These are phyloP conservation scores for Geranium brycei DNA, from an alignment of 345 rosid genomes.

Conservation along the genomic window DNA sequence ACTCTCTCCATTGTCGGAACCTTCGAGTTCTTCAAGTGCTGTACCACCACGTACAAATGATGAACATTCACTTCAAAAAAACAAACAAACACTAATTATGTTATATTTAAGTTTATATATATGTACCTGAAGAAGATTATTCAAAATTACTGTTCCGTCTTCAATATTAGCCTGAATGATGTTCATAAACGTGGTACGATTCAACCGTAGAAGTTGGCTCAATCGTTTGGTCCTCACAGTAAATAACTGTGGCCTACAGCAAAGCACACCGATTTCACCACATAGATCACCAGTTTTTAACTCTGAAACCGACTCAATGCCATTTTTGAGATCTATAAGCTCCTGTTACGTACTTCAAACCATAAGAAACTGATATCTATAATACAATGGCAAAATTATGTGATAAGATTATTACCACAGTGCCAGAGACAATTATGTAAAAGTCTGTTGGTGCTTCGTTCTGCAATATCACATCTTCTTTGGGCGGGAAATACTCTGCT, in stretches of 20 bases:
- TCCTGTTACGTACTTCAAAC: constrained; percentile 30
- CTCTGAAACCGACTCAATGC: constrained; percentile 55
- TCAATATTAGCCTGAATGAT: constrained; percentile 85
- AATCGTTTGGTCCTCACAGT: constrained; percentile 81
- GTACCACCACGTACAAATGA: constrained; percentile 1
- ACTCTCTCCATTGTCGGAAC: constrained; percentile 62
- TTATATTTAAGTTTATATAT: constrained; percentile 1
- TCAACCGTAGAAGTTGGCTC: constrained; percentile 77
- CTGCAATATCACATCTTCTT: constrained; percentile 72
- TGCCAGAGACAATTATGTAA: constrained; percentile 56
- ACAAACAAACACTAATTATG: background rate
- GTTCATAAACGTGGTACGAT: constrained; percentile 69
- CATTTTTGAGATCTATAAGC: constrained; percentile 30
- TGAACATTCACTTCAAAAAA: background rate
- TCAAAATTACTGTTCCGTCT: constrained; percentile 85
- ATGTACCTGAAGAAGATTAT: constrained; percentile 77
- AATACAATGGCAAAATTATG: background rate
- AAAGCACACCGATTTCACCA: constrained; percentile 85
- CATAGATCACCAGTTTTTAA: constrained; percentile 63
- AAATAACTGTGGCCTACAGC: constrained; percentile 77
- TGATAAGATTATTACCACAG: constrained; percentile 36
- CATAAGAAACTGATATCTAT: background rate
- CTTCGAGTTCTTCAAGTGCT: constrained; percentile 61
- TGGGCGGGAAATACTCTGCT: constrained; percentile 78
- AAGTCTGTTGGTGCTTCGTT: constrained; percentile 82